Evolutionary conservation across 2,329 filamentous ascomycete species (phyloP).

Genomic region (Sarocladiaceae sp.): DNA sequence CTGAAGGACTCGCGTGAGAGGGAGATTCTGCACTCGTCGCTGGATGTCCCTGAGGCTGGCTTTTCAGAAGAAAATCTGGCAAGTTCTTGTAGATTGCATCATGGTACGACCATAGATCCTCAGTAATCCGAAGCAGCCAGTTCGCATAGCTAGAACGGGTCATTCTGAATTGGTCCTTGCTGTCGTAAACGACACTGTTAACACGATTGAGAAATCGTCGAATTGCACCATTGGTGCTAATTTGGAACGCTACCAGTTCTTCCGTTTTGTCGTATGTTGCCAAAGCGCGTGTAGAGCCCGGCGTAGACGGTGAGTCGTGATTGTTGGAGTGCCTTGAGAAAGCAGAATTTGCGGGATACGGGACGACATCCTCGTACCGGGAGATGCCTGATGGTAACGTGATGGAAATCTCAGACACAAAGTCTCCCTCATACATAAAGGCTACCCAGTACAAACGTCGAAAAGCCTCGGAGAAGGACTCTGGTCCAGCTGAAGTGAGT

Average conservation of each 20-base stretch:
- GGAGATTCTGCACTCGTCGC: slow-evolving; percentile 4
- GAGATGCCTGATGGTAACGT: slow-evolving; percentile 24
- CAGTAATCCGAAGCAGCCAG: slow-evolving; percentile 21
- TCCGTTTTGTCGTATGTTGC: slow-evolving; percentile 12
- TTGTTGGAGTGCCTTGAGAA: slow-evolving; percentile 1
- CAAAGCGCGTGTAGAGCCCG: background rate
- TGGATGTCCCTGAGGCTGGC: slow-evolving; percentile 7
- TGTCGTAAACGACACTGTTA: slow-evolving; percentile 24
- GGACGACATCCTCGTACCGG: slow-evolving; percentile 22
- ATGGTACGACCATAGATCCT: slow-evolving; percentile 23
- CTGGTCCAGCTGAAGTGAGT: background rate
- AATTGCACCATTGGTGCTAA: slow-evolving; percentile 26
- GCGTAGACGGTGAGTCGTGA: background rate
- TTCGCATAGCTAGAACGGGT: slow-evolving; percentile 17
- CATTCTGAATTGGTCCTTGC: slow-evolving; percentile 20
- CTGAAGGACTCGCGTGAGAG: background rate
- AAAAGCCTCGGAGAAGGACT: slow-evolving; percentile 18
- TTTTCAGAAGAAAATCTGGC: slow-evolving; percentile 19
- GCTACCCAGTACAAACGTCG: slow-evolving; percentile 24
- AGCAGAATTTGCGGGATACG: slow-evolving; percentile 15
- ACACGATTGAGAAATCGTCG: slow-evolving; percentile 24
- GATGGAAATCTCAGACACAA: slow-evolving; percentile 24
- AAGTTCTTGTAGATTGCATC: slow-evolving; percentile 23
- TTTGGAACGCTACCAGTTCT: slow-evolving; percentile 24
- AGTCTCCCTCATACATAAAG: slow-evolving; percentile 26